phyloP scores from a whole-genome alignment of 108 stramenopile species.

The Cyclotella cryptica region DNA sequence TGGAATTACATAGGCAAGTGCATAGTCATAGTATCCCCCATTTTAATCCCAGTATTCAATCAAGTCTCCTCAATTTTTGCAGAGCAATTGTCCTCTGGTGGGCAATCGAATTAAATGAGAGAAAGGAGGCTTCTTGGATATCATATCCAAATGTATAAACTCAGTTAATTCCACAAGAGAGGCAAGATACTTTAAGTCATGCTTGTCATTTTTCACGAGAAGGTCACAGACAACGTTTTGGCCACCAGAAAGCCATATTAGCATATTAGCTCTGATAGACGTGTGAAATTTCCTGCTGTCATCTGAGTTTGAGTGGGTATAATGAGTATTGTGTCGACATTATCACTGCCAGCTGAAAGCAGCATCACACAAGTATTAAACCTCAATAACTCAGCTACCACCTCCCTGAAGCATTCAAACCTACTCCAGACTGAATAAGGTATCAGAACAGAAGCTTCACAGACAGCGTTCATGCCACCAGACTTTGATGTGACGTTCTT shows the following conservation, averaged over 20 bases:
- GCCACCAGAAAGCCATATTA: constrained; percentile 9
- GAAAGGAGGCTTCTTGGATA: neutral
- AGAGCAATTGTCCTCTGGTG: neutral
- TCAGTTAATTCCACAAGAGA: neutral
- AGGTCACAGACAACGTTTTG: neutral
- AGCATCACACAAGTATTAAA: neutral
- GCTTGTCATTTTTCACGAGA: neutral
- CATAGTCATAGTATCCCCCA: constrained; percentile 3
- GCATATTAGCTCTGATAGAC: neutral
- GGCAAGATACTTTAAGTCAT: neutral
- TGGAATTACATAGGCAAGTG: neutral
- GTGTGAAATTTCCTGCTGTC: neutral
- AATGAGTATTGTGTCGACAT: neutral
- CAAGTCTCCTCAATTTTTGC: neutral
- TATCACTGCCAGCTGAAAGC: too few relatives aligned
- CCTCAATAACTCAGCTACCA: constrained; percentile 5
- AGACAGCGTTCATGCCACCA: constrained; percentile 8
- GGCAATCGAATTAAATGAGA: neutral
- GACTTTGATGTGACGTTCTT: constrained; percentile 31
- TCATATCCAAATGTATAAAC: neutral
- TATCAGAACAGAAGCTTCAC: constrained; percentile 13
- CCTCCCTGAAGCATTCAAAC: neutral
- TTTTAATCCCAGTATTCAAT: neutral
- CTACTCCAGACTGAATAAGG: constrained; percentile 12
- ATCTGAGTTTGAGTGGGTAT: neutral